Conservation (phyloP, 2,329 filamentous ascomycete species). For the Thelonectria olida region DNA sequence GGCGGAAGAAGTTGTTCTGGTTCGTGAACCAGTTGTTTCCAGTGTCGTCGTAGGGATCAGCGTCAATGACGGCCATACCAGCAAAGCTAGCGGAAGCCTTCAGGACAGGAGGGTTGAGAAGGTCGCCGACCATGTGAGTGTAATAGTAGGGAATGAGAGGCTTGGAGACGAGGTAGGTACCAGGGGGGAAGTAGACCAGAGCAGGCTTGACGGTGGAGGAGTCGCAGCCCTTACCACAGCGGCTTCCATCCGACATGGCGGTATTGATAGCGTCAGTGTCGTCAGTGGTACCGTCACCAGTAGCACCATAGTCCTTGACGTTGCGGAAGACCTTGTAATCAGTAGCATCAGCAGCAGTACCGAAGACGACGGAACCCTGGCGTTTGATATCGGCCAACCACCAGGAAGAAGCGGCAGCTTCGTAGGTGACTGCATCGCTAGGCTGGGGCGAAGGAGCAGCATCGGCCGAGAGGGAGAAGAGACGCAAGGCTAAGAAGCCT, state of each 20-base stretch:
- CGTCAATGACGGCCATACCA: constrained; percentile 90
- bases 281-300: constrained; percentile 75
- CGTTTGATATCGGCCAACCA: constrained; percentile 78
- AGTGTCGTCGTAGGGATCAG: constrained; percentile 79
- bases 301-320: constrained; percentile 79
- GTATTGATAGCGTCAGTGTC: constrained; percentile 90
- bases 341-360: constrained; percentile 48
- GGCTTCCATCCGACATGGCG: constrained; percentile 79
- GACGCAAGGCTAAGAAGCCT: constrained; percentile 54
- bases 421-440: constrained; percentile 23
- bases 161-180: constrained; percentile 82
- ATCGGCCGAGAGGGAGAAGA: constrained; percentile 46
- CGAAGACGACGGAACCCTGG: constrained; percentile 73
- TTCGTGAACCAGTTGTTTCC: constrained; percentile 82
- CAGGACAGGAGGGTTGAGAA: constrained; percentile 74
- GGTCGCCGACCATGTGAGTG: constrained; percentile 90
- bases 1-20: constrained; percentile 86
- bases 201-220: constrained; percentile 86
- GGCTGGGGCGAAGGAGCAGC: constrained; percentile 44
- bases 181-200: constrained; percentile 89
- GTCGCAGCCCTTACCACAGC: constrained; percentile 84
- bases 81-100: constrained; percentile 77
- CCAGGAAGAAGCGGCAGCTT: constrained; percentile 60
- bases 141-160: constrained; percentile 91
- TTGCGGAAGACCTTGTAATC: constrained; percentile 80